Percentiles rank a stretch among this genome's conserved stretches.
These are phyloP conservation scores for Phytophthora nicotianae DNA, from an alignment of 352 stramenopile species.

Conservation along the genomic window DNA sequence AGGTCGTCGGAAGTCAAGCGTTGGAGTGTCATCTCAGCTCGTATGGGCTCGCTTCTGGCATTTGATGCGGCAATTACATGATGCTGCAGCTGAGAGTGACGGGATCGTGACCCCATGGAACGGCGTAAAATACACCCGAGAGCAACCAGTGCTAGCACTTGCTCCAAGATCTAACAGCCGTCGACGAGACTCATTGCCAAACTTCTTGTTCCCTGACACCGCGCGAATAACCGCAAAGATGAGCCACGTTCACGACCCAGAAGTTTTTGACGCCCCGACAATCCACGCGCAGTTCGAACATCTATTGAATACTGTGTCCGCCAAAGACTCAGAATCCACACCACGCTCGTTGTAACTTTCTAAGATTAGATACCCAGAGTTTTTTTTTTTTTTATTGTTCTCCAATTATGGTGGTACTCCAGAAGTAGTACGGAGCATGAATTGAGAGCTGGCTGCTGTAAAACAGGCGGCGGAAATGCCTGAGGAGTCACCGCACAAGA, in stretches of 20 bases:
- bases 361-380: no score
- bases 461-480: no score
- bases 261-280: conserved; percentile 58
- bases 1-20: conserved; percentile 26
- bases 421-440: no score
- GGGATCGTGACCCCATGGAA: conserved; percentile 68
- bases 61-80: conserved; percentile 78
- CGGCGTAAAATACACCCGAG: conserved; percentile 31
- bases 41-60: conserved; percentile 85
- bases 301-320: conserved; percentile 24
- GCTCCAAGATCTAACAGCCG: conserved; percentile 46
- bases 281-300: conserved; percentile 61
- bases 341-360: not conserved
- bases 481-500: no score
- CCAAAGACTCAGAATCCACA: conserved; percentile 11
- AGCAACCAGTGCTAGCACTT: conserved; percentile 41
- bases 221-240: conserved; percentile 64
- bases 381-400: no score
- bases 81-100: conserved; percentile 67
- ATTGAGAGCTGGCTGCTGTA: no score
- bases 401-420: no score
- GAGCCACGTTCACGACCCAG: conserved; percentile 42
- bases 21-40: conserved; percentile 59
- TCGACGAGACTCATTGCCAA: conserved; percentile 61
- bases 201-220: conserved; percentile 75